Base-by-base conservation (phyloP, 2,329 filamentous ascomycete species). In the Trichoderma brevicompactum region DNA sequence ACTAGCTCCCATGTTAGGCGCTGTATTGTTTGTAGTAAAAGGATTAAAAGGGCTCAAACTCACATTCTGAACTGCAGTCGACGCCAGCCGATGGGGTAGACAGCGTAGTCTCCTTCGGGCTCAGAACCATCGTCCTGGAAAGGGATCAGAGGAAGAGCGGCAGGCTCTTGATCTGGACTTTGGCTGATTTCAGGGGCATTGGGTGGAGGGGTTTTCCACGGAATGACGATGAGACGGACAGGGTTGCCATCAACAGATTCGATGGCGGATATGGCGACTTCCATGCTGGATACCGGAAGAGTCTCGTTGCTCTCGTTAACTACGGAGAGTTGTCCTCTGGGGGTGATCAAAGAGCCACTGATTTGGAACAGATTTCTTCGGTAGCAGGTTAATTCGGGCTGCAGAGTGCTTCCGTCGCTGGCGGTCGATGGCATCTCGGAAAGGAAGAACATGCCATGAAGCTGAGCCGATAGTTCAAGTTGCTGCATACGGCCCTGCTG, bases 281-380 rank as follows among this genome's bases (percentile, higher is more conserved):
- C 94, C 76, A 94, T 91, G 68, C 84, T 90, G 68, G 87, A 86
- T 55, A 97, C 92, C 2, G 91, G 89, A 46, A 96, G 89, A 50
- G 91, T 89, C 75, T 96, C 92, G 50, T 92, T 92, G 62, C 91
- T 87, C 66, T 97, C 93, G 17, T 89, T 92, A 76, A 96, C 83
- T 64, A 97, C 87, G 59, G 90, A 95, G 64, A 94, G 82, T 68
- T 93, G 85, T 34, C 88, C 89, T 68, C 92, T 83, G 1, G 94
- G 92, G 13, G 94, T 84, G 46, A 92, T 92, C 65, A 97, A 86
- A 5, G 90, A 93, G 65, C 94, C 94, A 67, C 93, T 96, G 73
- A 97, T 96, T 77, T 97, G 94, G 78, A 98, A 98, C 55, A 98
- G 82, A 74, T 98, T 98, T 54, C 94, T 88, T 69, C 94, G 90